These are phyloP conservation scores for Exophiala bonariae DNA, from an alignment of 2,329 filamentous ascomycete genomes.

Conservation along the genomic window DNA sequence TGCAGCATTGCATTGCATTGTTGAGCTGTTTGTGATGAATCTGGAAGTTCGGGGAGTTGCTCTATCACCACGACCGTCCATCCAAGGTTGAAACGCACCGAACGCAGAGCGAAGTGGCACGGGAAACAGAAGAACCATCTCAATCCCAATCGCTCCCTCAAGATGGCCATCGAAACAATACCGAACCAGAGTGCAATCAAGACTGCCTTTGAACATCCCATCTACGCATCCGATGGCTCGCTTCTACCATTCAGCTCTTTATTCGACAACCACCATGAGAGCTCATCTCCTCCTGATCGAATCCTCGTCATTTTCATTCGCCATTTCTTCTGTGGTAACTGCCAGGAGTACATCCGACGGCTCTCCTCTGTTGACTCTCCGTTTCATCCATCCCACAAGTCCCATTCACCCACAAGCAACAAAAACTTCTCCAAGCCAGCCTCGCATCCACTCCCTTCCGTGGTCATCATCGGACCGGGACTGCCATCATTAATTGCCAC, in stretches of 20 bases:
- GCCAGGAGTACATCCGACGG: conserved; percentile 70
- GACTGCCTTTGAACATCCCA: conserved; percentile 19
- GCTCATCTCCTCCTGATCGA: conserved; percentile 38
- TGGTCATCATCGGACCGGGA: conserved; percentile 73
- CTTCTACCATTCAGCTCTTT: conserved; percentile 18
- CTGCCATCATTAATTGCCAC: conserved; percentile 65
- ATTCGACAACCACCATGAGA: conserved; percentile 15
- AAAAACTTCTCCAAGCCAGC: conserved; percentile 16
- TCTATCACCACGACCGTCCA: too few species aligned
- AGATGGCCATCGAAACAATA: conserved; percentile 13
- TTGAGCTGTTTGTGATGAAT: too few species aligned
- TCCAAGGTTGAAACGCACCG: too few species aligned
- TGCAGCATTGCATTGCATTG: too few species aligned
- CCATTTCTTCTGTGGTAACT: conserved; percentile 82
- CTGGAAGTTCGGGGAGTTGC: too few species aligned
- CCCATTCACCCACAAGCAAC: conserved; percentile 41
- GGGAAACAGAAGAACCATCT: too few species aligned
- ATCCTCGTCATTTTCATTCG: conserved; percentile 73
- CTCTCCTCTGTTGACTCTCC: conserved; percentile 44
- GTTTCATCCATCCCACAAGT: conserved; percentile 34
- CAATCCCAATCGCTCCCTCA: neutral
- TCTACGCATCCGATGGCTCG: conserved; percentile 21
- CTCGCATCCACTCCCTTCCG: conserved; percentile 42
- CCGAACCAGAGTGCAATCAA: conserved; percentile 10
- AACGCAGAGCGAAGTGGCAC: neutral